Evolutionary conservation across 2,329 filamentous ascomycete species (phyloP), one percentile per base, ranked within the genome.

Genomic region (Colletotrichum sp.): DNA sequence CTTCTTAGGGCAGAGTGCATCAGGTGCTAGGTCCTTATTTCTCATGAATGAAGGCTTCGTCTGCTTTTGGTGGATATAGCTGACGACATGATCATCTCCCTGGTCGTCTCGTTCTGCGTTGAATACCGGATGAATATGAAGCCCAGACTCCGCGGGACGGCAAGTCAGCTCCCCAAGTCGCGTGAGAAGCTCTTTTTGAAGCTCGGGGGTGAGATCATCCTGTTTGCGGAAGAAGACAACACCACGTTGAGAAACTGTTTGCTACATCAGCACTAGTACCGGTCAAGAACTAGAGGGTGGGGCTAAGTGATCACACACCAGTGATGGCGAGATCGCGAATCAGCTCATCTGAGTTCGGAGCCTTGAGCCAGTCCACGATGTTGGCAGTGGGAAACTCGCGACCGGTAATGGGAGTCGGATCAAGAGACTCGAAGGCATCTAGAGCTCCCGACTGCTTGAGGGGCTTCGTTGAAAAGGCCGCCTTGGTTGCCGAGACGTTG

Each of bases 151-250:
- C 1, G 85, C 78, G 0, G 93, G 92, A 76, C 90, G 91, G 60
- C 92, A 91, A 1, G 89, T 87, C 10, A 93, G 85, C 79, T 90
- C 85, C 7, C 93, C 92, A 2, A 94, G 86, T 1, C 88, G 87
- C 12, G 91, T 86, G 34, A 91, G 89, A 0, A 94, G 84, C 30
- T 88, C 82, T 82, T 93, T 94, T 79, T 92, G 91, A 4, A 91
- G 85, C 0, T 90, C 89, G 77, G 92, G 88, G 77, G 87, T 87
- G 8, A 93, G 83, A 76, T 88, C 86, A 79, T 91, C 85, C 77
- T 94, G 92, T 8, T 87, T 86, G 21, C 92, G 89, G 82, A 93
- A 92, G 83, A 93, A 93, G 39, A 93, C 91, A 2, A 93, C 92
- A 5, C 91, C 91, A 18, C 92, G 88, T 78, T 90, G 88, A 2